Conservation (phyloP, 768 basidiomycete species). For the Calocybe indica region DNA sequence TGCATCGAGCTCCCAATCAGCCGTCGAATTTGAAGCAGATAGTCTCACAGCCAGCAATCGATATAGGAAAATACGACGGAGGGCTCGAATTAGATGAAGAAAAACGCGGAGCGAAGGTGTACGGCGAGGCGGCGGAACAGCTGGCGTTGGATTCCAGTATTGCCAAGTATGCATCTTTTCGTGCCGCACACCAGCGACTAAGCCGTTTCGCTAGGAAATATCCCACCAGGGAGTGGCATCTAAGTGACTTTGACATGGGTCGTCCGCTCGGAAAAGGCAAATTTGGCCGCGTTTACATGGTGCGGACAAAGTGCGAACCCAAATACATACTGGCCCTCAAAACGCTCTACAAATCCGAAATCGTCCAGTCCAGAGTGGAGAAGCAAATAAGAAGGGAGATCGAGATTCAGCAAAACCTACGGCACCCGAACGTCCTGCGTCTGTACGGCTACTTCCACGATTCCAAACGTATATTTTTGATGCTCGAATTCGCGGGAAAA, state of each 20-base stretch:
- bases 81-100: constrained; percentile 90
- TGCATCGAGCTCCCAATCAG: constrained; percentile 15
- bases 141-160: constrained; percentile 83
- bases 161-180: constrained; percentile 36
- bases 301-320: constrained; percentile 83
- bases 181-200: not conserved
- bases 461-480: constrained; percentile 93
- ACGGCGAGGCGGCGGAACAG: constrained; percentile 72
- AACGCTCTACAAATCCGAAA: constrained; percentile 94
- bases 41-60: constrained; percentile 36
- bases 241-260: constrained; percentile 89
- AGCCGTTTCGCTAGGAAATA: constrained; percentile 34
- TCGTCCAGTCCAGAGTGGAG: constrained; percentile 86
- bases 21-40: constrained; percentile 12
- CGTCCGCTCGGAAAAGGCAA: constrained; percentile 98
- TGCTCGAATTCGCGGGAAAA: constrained; percentile 96
- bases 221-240: constrained; percentile 80
- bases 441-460: constrained; percentile 99
- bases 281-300: constrained; percentile 98
- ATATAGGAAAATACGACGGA: constrained; percentile 93
- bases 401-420: constrained; percentile 94
- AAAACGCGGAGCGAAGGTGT: constrained; percentile 67
- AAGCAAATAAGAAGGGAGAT: constrained; percentile 97
- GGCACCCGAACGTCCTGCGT: constrained; percentile 91
- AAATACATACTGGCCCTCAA: constrained; percentile 96